A percentile compares a stretch with the other conserved stretches of the same genome.
Conservation (phyloP, 352 stramenopile species). For the Globisporangium paddicum region DNA sequence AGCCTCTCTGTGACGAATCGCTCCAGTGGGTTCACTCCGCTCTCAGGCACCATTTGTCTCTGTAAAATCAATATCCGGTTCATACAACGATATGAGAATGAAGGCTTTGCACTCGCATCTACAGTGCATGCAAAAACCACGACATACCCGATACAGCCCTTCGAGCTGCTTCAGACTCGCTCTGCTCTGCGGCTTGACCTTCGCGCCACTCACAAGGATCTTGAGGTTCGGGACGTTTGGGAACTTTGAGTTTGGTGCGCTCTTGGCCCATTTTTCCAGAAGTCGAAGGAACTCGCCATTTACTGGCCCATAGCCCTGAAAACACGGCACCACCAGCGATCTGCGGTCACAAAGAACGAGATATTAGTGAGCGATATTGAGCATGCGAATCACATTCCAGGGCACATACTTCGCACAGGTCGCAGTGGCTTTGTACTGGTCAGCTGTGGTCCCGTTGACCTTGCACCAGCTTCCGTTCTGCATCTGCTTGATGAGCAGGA, state of each 20-base stretch:
- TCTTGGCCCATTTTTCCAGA: conserved; percentile 65
- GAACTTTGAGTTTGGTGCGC: conserved; percentile 22
- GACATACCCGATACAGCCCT: conserved; percentile 54
- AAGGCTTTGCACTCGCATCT: neutral
- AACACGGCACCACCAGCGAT: conserved; percentile 44
- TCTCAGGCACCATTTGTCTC: conserved; percentile 25
- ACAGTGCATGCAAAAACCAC: neutral
- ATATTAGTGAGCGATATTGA: neutral
- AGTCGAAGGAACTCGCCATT: conserved; percentile 53
- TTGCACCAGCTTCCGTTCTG: conserved; percentile 77
- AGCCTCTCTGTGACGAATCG: conserved; percentile 38
- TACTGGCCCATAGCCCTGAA: conserved; percentile 54
- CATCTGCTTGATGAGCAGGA: conserved; percentile 61
- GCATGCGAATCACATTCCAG: no score
- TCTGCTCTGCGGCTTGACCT: conserved; percentile 34
- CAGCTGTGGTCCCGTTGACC: conserved; percentile 34
- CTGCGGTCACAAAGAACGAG: conserved; percentile 16
- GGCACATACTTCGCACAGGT: conserved; percentile 72
- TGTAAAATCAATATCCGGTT: conserved; percentile 6
- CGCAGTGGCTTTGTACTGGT: conserved; percentile 81
- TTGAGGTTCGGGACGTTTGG: conserved; percentile 34
- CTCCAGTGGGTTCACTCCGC: conserved; percentile 27
- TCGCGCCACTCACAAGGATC: conserved; percentile 43
- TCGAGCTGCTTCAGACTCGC: conserved; percentile 61
- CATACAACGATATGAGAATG: neutral